Base-by-base conservation (phyloP, 768 basidiomycete genomes). In the Gymnopilus dilepis region DNA sequence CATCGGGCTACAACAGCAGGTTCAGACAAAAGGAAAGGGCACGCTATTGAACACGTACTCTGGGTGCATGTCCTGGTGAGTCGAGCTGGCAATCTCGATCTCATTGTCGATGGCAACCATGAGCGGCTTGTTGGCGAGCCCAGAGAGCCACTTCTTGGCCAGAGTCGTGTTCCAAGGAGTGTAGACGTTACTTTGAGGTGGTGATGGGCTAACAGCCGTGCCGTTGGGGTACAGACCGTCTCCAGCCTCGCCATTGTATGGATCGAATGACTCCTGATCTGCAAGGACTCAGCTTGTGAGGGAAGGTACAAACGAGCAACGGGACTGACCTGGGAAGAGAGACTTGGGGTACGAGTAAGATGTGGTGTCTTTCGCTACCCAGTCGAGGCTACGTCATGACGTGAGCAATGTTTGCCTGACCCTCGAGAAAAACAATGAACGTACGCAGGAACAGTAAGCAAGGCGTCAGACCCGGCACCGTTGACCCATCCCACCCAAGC, bases 61-160 rank as follows among this genome's bases (percentile, higher is more conserved):
- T 0, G 84, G 83, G 65, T 85, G 84, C 82, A 85, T 85, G 63
- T 85, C 84, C 68, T 82, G 80, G 65, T 85, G 84, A 17, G 84
- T 85, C 59, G 65, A 79, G 42, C 72, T 71, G 6, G 84, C 81
- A 58, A 85, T 85, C 66, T 85, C 84, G 13, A 85, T 85, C 67
- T 85, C 84, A 66, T 85, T 85, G 68, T 85, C 84, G 56, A 85
- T 75, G 4, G 81, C 73, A 9, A 84, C 76, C 48, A 84, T 72
- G 3, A 69, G 72, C 1, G 84, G 84, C 65, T 83, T 84, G 72
- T 84, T 78, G 47, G 69, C 69, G 48, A 85, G 69, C 5, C 77
- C 78, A 9, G 73, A 66, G 7, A 85, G 76, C 84, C 83, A 84
- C 28, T 73, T 67, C 53, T 73, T 73, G 0, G 79, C 82, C 21